Percentiles rank a stretch among this genome's conserved stretches.
phyloP scores from a whole-genome alignment of 2,329 filamentous ascomycete species.

The Grosmannia huntii region DNA sequence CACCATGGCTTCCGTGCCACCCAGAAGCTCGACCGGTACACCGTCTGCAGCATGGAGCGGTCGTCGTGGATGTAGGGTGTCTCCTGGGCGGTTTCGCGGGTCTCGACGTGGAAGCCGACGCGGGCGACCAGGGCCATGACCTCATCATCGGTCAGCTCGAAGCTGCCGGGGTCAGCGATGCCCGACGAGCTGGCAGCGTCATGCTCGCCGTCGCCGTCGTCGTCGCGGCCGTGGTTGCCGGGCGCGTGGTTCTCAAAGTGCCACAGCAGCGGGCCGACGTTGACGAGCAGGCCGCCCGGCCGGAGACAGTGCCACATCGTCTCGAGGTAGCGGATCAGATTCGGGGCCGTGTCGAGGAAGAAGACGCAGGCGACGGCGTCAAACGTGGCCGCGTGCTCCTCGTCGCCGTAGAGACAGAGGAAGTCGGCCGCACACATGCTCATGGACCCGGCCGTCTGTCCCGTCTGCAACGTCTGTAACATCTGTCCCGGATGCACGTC shows the following conservation, averaged over 20 bases:
- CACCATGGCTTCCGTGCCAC: constrained; percentile 56
- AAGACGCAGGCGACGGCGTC: constrained; percentile 84
- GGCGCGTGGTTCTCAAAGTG: constrained; percentile 74
- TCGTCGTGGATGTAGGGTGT: constrained; percentile 82
- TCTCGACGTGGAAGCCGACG: constrained; percentile 66
- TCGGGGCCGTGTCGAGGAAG: constrained; percentile 94
- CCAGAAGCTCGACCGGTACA: constrained; percentile 75
- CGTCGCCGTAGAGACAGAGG: constrained; percentile 64
- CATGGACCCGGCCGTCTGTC: constrained; percentile 48
- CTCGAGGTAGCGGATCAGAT: constrained; percentile 80
- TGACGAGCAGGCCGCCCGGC: constrained; percentile 70
- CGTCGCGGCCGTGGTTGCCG: constrained; percentile 39
- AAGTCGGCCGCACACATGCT: constrained; percentile 92
- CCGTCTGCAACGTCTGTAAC: constrained; percentile 26
- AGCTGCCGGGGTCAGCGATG: constrained; percentile 78
- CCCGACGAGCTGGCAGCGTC: constrained; percentile 42
- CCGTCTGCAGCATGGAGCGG: constrained; percentile 73
- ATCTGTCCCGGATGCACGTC: constrained; percentile 60
- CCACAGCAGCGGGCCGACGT: constrained; percentile 85
- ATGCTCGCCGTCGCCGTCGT: constrained; percentile 36
- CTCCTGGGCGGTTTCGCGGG: constrained; percentile 42
- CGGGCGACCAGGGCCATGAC: constrained; percentile 61
- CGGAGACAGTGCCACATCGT: constrained; percentile 67
- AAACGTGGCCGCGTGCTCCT: constrained; percentile 48
- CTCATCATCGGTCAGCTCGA: constrained; percentile 85